Percentiles rank a stretch among this genome's conserved stretches.
phyloP scores from a whole-genome alignment of 2,329 filamentous ascomycete species.

The Trichoderma sp. region DNA sequence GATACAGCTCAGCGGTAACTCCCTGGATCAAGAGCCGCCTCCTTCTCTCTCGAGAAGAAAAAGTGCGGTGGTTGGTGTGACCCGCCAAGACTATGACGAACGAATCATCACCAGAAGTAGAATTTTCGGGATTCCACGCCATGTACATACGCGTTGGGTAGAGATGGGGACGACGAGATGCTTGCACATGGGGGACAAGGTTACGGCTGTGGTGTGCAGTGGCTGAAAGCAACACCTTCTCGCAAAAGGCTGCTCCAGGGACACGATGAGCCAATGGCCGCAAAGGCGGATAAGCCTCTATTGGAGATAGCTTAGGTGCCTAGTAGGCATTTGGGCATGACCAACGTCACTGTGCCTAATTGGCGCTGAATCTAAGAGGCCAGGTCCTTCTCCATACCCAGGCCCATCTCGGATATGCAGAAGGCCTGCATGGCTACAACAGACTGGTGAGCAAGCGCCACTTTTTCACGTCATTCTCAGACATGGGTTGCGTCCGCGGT shows the following conservation, averaged over 20 bases:
- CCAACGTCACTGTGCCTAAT: conserved; percentile 9
- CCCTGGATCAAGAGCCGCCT: background rate
- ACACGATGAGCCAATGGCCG: background rate
- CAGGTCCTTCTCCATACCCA: background rate
- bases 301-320: conserved; percentile 7
- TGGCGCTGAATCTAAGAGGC: background rate
- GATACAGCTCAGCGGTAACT: background rate
- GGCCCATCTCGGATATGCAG: background rate
- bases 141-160: background rate
- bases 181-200: background rate
- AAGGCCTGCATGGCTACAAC: conserved; percentile 1
- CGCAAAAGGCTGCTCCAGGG: background rate
- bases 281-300: background rate
- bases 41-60: background rate
- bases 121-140: background rate
- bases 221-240: background rate
- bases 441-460: conserved; percentile 12
- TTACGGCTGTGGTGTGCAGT: background rate
- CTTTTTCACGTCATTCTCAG: conserved; percentile 6
- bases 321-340: conserved; percentile 2
- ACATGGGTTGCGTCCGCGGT: conserved; percentile 3
- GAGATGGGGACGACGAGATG: background rate
- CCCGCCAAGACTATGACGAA: background rate
- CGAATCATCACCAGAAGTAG: background rate
- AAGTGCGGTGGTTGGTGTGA: background rate